Evolutionary conservation across 2,329 filamentous ascomycete species (phyloP).

Genomic region (Ophiostoma pallidulum): DNA sequence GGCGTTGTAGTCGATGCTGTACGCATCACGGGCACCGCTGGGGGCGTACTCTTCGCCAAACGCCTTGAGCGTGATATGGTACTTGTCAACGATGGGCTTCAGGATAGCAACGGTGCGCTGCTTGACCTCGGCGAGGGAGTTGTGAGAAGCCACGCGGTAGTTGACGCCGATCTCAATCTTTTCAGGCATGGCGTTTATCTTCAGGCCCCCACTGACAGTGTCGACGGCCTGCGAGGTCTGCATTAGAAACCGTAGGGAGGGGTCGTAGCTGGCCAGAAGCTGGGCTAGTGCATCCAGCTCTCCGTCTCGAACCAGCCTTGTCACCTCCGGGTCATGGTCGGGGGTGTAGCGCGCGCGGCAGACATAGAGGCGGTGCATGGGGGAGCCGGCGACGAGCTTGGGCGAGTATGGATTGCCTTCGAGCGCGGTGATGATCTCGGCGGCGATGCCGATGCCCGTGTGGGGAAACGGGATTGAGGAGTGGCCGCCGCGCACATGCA

Average conservation of each 20-base stretch:
- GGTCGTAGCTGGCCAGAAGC: constrained; percentile 33
- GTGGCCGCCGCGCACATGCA: constrained; percentile 51
- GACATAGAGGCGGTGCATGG: constrained; percentile 32
- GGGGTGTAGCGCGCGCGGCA: constrained; percentile 36
- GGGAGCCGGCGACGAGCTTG: constrained; percentile 23
- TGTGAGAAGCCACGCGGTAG: constrained; percentile 49
- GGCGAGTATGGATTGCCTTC: constrained; percentile 37
- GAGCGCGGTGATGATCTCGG: constrained; percentile 37
- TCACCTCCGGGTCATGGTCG: constrained; percentile 31
- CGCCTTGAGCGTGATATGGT: constrained; percentile 46
- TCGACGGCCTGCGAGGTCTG: constrained; percentile 54
- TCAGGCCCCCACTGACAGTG: constrained; percentile 46
- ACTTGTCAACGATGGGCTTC: constrained; percentile 39
- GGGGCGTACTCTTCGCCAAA: constrained; percentile 27
- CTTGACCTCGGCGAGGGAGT: constrained; percentile 41
- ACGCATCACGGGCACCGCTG: constrained; percentile 14
- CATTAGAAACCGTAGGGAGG: constrained; percentile 39
- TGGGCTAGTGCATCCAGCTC: constrained; percentile 31
- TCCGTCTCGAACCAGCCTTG: constrained; percentile 8
- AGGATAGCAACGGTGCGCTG: constrained; percentile 41
- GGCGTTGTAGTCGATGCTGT: constrained; percentile 32
- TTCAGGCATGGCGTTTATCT: constrained; percentile 60
- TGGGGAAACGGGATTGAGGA: constrained; percentile 47
- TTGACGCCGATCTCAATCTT: constrained; percentile 48
- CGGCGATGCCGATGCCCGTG: constrained; percentile 43